Evolutionary conservation across 2,329 filamentous ascomycete genomes (phyloP), one percentile per base, ranked within the genome.

Genomic region (Aspergillus bombycis): DNA sequence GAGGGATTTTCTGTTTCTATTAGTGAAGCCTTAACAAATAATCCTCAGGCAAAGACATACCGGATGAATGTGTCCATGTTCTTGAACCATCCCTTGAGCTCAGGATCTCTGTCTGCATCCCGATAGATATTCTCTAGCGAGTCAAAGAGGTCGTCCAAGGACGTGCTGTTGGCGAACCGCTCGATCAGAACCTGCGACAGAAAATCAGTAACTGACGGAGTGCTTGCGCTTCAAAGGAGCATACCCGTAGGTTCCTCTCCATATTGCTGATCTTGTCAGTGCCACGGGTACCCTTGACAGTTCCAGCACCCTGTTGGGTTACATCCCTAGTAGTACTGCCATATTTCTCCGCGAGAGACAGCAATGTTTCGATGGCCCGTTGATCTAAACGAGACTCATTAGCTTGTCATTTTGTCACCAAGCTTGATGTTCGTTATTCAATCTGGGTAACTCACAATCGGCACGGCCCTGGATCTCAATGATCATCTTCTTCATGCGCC

Each of bases 401-500:
- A 69, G 65, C n/a, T 19, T 46, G 23, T n/a, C n/a, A 23, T 45
- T 46, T 34, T 2, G 9, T 32, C 19, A 28, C 52, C 7, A 11
- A 19, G 14, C 4, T 55, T 19, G 6, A 21, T 28, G 10, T 16
- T 54, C n/a, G 21, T 16, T 4, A 32, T 21, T 53, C 19, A 26
- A 12, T 19, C 19, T 30, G 9, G n/a, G 3, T 19, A 12, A 80
- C 85, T 77, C 79, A 88, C 86, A 99, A 73, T 99, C 94, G 63
- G 92, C 88, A 75, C 98, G 95, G 62, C 94, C 92, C 81, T 99
- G 95, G 72, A 96, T 93, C 80, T 99, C 95, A 53, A 97, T 89
- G 45, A 99, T 83, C 91, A 98, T 96, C 88, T 98, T 98, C 88
- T 94, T 99, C 69, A 99, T 81, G 43, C 95, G 91, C 86, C 89